Conservation (phyloP, 1,284 basidiomycete species). For the Xerocomus nothofagi region DNA sequence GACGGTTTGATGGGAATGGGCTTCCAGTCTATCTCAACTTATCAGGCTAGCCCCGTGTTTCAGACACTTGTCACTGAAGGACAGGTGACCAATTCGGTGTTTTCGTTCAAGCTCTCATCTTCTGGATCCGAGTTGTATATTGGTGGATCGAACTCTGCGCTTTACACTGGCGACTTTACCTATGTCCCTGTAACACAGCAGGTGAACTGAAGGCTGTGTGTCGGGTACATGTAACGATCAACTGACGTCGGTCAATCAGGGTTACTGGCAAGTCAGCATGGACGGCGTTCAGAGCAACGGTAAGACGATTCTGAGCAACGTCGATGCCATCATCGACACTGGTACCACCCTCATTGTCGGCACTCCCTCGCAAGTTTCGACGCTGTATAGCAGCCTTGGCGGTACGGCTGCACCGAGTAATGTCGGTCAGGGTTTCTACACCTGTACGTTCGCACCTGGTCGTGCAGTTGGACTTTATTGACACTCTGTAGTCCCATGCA, state of each 20-base stretch:
- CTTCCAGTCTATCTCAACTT: constrained; percentile 26
- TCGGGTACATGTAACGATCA: no score
- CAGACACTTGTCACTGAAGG: constrained; percentile 26
- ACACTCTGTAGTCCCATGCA: no score
- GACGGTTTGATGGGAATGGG: constrained; percentile 39
- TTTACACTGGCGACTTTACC: constrained; percentile 17
- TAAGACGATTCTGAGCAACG: constrained; percentile 8
- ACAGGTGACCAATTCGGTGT: constrained; percentile 29
- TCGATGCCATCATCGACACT: constrained; percentile 40
- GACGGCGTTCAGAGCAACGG: constrained; percentile 17
- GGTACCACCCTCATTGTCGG: constrained; percentile 52
- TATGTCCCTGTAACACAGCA: constrained; percentile 33
- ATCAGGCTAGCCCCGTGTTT: constrained; percentile 23
- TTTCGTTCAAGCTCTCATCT: constrained; percentile 39
- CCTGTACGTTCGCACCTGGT: constrained; percentile 13
- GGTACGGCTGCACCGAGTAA: not conserved
- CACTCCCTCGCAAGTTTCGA: constrained; percentile 41
- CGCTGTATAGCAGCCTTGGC: constrained; percentile 36
- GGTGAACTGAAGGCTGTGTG: constrained; percentile 13
- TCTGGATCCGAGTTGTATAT: constrained; percentile 37
- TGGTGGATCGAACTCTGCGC: constrained; percentile 32
- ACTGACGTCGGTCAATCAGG: constrained; percentile 10
- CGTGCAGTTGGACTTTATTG: constrained; percentile 22
- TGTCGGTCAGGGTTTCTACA: constrained; percentile 7
- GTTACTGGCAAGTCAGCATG: constrained; percentile 32